A percentile compares a stretch with the other conserved stretches of the same genome.
These are phyloP conservation scores for Choricystis sp. DNA, from an alignment of 139 green algal genomes.

Conservation along the genomic window DNA sequence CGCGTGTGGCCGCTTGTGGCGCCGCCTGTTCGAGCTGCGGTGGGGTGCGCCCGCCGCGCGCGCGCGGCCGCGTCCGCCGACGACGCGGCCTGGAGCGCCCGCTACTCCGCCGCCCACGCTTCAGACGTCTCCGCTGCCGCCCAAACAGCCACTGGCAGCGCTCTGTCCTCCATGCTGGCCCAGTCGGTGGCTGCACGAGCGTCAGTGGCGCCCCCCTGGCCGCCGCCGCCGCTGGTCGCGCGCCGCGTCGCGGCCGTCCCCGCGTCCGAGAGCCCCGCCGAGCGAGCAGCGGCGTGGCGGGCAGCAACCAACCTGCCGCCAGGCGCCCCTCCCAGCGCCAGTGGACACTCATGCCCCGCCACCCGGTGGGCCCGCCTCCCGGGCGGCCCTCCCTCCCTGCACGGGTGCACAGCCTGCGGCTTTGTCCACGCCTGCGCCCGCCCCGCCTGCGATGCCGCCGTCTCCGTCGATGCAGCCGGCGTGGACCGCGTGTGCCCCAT, in stretches of 20 bases:
- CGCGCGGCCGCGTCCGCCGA: not conserved
- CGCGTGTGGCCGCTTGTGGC: not conserved
- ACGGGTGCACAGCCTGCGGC: not conserved
- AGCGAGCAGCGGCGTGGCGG: not conserved
- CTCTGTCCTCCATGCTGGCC: not conserved
- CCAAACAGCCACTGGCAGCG: not conserved
- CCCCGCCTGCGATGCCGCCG: not conserved
- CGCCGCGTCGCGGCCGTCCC: not conserved
- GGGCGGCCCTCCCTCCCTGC: not conserved
- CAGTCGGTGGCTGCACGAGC: not conserved
- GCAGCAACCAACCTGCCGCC: not conserved
- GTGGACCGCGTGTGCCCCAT: not conserved
- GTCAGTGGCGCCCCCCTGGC: not conserved
- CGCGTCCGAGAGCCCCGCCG: too few relatives aligned
- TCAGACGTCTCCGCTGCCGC: not conserved
- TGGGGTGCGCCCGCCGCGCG: not conserved
- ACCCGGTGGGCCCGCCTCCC: too few relatives aligned
- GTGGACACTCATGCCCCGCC: not conserved
- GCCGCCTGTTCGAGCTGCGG: not conserved
- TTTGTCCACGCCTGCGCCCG: not conserved
- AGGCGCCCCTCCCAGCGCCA: not conserved
- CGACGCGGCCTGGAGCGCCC: not conserved
- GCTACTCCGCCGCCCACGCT: not conserved
- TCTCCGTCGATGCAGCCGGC: not conserved
- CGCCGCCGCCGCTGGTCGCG: not conserved